These are phyloP conservation scores for Macrotyloma uniflorum DNA, from an alignment of 306 rosid species.

Conservation along the genomic window DNA sequence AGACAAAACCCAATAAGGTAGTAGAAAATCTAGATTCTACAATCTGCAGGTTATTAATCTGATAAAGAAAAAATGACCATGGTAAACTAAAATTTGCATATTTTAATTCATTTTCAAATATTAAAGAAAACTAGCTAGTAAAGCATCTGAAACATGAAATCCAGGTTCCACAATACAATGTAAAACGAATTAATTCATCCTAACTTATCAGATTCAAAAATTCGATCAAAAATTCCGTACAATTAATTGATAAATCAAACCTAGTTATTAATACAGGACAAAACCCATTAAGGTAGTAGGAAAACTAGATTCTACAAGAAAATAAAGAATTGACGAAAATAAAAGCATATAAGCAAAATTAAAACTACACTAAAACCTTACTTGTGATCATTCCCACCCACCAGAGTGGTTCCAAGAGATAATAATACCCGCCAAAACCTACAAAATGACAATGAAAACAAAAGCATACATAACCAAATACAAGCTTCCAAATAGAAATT, in stretches of 20 bases:
- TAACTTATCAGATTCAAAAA: conserved; percentile 12
- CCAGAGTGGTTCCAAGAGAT: conserved; percentile 92
- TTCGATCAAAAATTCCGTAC: neutral
- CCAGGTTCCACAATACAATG: conserved; percentile 21
- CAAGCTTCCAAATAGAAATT: neutral
- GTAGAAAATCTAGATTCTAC: conserved; percentile 19
- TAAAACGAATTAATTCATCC: conserved; percentile 21
- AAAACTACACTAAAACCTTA: conserved; percentile 44
- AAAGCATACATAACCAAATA: conserved; percentile 28
- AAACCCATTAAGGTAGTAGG: conserved; percentile 30
- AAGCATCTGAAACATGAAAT: conserved; percentile 37
- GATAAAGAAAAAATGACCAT: conserved; percentile 11
- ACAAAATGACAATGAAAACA: conserved; percentile 21
- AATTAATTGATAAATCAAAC: conserved; percentile 30
- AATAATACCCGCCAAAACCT: conserved; percentile 88
- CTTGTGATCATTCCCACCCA: conserved; percentile 85
- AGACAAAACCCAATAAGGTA: conserved; percentile 27
- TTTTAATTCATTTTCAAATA: conserved; percentile 8
- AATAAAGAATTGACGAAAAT: neutral
- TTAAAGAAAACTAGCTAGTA: neutral
- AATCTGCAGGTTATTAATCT: too few species aligned
- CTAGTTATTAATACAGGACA: conserved; percentile 27
- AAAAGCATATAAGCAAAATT: conserved; percentile 6
- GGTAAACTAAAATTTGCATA: conserved; percentile 13
- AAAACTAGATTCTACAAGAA: neutral